Percentiles rank a stretch among this genome's conserved stretches.
phyloP scores from a whole-genome alignment of 148 eudicot species.

The Talinum fruticosum region DNA sequence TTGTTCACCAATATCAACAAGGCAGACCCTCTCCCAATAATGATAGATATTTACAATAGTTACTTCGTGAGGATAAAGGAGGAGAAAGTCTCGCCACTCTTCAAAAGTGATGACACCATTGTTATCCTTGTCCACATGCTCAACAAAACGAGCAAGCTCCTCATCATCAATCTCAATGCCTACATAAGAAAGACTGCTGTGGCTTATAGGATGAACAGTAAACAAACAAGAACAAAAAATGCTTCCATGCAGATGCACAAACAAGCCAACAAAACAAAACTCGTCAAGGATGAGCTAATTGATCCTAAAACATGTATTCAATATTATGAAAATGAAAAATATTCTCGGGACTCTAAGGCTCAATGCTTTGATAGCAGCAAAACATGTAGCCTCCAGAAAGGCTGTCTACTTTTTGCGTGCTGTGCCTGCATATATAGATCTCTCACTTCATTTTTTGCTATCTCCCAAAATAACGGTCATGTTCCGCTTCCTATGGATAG shows the following conservation, averaged over 20 bases:
- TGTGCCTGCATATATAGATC: background rate
- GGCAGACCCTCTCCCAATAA: conserved; percentile 90
- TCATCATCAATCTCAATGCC: conserved; percentile 88
- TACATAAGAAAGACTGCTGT: conserved; percentile 71
- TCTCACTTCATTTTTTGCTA: background rate
- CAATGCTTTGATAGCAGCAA: background rate
- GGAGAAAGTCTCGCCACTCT: conserved; percentile 97
- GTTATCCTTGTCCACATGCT: conserved; percentile 91
- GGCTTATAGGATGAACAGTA: conserved; percentile 75
- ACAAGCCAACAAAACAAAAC: conserved; percentile 8
- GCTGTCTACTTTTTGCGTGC: background rate
- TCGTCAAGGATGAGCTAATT: background rate
- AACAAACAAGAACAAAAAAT: conserved; percentile 12
- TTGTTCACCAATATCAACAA: conserved; percentile 95
- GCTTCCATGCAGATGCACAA: conserved; percentile 6
- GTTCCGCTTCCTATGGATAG: background rate
- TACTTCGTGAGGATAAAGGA: conserved; percentile 90
- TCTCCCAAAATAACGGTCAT: background rate
- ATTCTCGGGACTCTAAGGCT: background rate
- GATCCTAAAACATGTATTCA: background rate
- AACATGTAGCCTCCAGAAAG: background rate
- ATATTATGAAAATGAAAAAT: background rate
- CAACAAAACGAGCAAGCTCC: conserved; percentile 91
- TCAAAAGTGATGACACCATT: conserved; percentile 93
- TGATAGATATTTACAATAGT: conserved; percentile 86